These are phyloP conservation scores for Fusarium austroafricanum DNA, from an alignment of 2,329 filamentous ascomycete species.

Conservation along the genomic window DNA sequence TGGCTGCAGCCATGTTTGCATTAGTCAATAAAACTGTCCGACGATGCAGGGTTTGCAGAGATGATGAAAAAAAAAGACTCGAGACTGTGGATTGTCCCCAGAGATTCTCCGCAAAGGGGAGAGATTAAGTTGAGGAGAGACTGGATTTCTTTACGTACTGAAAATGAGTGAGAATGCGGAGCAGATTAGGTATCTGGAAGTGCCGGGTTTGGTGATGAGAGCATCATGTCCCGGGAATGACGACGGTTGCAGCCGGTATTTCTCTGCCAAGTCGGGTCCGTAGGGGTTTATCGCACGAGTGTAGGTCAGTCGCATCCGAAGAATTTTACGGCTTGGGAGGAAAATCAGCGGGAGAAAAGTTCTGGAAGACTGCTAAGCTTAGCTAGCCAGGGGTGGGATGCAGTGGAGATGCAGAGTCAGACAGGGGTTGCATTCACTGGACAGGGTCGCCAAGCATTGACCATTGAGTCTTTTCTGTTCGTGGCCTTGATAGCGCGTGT, in stretches of 20 bases:
- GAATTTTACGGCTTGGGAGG: slow-evolving; percentile 15
- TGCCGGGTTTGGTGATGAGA: too few relatives aligned
- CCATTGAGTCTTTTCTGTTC: slow-evolving; percentile 21
- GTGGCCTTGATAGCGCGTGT: slow-evolving; percentile 4
- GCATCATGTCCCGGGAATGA: background rate
- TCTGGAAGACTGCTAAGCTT: slow-evolving; percentile 26
- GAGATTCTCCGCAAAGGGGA: slow-evolving; percentile 39
- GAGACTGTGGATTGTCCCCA: slow-evolving; percentile 15
- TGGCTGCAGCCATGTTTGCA: slow-evolving; percentile 36
- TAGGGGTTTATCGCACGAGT: slow-evolving; percentile 24
- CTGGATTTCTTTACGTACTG: slow-evolving; percentile 30
- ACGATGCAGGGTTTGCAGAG: background rate
- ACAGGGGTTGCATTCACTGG: too few relatives aligned
- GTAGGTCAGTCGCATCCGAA: slow-evolving; percentile 13
- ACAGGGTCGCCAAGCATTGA: slow-evolving; percentile 10
- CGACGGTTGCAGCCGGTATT: background rate
- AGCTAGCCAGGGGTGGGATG: slow-evolving; percentile 23
- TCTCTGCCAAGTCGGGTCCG: slow-evolving; percentile 23
- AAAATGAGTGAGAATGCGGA: slow-evolving; percentile 31
- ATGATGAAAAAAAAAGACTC: slow-evolving; percentile 13
- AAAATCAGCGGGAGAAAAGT: slow-evolving; percentile 22
- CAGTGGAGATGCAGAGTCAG: too few relatives aligned
- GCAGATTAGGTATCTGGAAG: background rate
- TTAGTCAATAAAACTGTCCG: slow-evolving; percentile 38
- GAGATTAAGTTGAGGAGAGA: slow-evolving; percentile 40